These are phyloP conservation scores for Fusarium coffeatum DNA, from an alignment of 2,329 filamentous ascomycete genomes.

Conservation along the genomic window DNA sequence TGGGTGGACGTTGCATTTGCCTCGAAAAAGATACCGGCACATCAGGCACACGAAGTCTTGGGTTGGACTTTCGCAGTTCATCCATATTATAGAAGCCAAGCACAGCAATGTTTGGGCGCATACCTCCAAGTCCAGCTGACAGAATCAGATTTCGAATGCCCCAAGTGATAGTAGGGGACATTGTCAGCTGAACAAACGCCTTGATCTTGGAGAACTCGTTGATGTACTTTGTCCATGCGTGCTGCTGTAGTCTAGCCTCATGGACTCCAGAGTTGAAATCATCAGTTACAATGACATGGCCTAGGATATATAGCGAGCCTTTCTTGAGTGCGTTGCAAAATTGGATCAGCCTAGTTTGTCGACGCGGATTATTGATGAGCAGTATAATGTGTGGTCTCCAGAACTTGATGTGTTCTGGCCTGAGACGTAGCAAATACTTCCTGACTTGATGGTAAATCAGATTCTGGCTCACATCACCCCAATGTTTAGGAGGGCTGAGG, in stretches of 20 bases:
- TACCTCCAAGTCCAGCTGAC: slow-evolving; percentile 84
- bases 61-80: slow-evolving; percentile 72
- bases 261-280: slow-evolving; percentile 83
- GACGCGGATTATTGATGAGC: slow-evolving; percentile 84
- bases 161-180: slow-evolving; percentile 87
- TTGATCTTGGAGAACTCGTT: slow-evolving; percentile 85
- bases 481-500: slow-evolving; percentile 84
- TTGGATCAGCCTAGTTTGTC: slow-evolving; percentile 84
- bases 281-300: slow-evolving; percentile 87
- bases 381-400: slow-evolving; percentile 91
- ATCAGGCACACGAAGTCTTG: slow-evolving; percentile 68
- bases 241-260: slow-evolving; percentile 83
- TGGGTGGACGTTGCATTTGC: slow-evolving; percentile 49
- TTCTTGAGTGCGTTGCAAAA: slow-evolving; percentile 95
- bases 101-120: slow-evolving; percentile 89
- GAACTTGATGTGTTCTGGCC: slow-evolving; percentile 91
- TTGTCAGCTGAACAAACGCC: slow-evolving; percentile 87
- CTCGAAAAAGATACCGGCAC: slow-evolving; percentile 53
- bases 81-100: slow-evolving; percentile 84
- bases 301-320: slow-evolving; percentile 84
- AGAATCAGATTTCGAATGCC: slow-evolving; percentile 85
- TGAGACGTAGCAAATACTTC: slow-evolving; percentile 85
- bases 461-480: slow-evolving; percentile 91
- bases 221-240: slow-evolving; percentile 87
- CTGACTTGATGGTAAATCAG: slow-evolving; percentile 87